Percentiles rank a stretch among this genome's conserved stretches.
phyloP scores from a whole-genome alignment of 371 early-diverging fungal species.

The Apophysomyces variabilis region DNA sequence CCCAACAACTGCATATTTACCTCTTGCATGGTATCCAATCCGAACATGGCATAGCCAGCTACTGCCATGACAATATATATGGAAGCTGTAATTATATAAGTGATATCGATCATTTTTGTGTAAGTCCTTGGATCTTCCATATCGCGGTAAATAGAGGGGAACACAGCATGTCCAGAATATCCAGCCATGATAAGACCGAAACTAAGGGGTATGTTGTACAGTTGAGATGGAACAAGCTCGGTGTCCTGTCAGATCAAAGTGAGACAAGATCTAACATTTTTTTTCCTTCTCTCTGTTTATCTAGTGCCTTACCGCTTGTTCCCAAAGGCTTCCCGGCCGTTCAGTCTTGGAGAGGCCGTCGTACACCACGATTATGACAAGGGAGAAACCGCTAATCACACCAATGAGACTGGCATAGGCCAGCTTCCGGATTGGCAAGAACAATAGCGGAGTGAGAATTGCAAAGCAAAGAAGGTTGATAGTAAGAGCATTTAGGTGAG shows the following conservation, averaged over 20 bases:
- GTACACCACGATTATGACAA: constrained; percentile 38
- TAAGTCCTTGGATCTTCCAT: constrained; percentile 58
- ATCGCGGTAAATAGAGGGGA: constrained; percentile 68
- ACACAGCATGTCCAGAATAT: constrained; percentile 63
- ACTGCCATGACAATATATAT: constrained; percentile 58
- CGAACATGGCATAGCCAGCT: constrained; percentile 77
- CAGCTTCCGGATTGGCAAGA: constrained; percentile 45
- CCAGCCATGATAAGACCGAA: constrained; percentile 45
- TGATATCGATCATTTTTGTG: constrained; percentile 53
- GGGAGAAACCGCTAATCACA: constrained; percentile 36
- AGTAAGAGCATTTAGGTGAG: constrained; percentile 21
- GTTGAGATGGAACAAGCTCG: constrained; percentile 25
- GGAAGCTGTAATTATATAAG: constrained; percentile 50
- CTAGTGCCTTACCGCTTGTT: constrained; percentile 40
- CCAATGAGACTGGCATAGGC: constrained; percentile 52
- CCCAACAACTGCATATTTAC: constrained; percentile 18
- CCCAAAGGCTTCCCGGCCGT: constrained; percentile 59
- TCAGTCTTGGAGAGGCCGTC: constrained; percentile 48
- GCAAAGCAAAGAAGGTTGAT: constrained; percentile 29
- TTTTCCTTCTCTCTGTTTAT: neutral
- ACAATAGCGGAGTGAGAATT: constrained; percentile 36
- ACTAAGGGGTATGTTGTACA: constrained; percentile 27
- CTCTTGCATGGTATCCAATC: constrained; percentile 56
- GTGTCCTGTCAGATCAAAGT: constrained; percentile 26
- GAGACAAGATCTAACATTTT: neutral